Base-by-base conservation (phyloP, 2,329 filamentous ascomycete species). In the Aureobasidium sp. region DNA sequence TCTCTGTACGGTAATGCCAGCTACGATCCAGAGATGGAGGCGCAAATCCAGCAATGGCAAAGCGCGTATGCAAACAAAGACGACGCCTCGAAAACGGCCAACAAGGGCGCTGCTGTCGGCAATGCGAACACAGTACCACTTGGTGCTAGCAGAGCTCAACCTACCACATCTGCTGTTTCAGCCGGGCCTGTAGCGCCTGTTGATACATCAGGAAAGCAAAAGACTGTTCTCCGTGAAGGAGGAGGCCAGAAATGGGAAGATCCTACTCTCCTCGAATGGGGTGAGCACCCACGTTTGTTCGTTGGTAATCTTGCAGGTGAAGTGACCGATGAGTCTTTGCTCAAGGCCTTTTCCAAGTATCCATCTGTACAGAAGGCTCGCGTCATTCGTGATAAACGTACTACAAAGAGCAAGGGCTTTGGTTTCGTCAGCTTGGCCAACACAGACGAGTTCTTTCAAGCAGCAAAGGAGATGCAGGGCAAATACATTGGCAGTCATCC, bases 401-500 rank as follows among this genome's bases (percentile, higher is more conserved):
- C 91, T 1, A 93, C 87, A 53, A 98, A 98, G 73, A 94, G 88
- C 64, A 95, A 93, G 68, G 93, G 91, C 0, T 98, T 88, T 66
- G 93, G 93, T 2, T 98, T 98, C 65, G 90, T 98, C 53, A 93
- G 88, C 70, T 97, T 98, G 72, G 86, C 84, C 63, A 88, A 96
- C 66, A 88, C 90, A 25, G 93, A 98, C 68, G 90, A 96, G 65
- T 97, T 94, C 68, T 97, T 98, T 76, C 83, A 88, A 63, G 91
- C 93, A 1, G 91, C 90, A 63, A 90, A 93, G 72, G 91, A 97
- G 73, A 97, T 97, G 93, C 88, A 96, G 64, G 90, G 90, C 62
- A 97, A 98, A 73, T 98, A 98, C 71, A 97, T 98, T 66, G 91
- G 95, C 63, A 96, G 90, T 68, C 93, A 97, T 69, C 93, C 93